Conservation (phyloP, 192 early-diverging fungal species). For the Rhizophlyctis rosea region DNA sequence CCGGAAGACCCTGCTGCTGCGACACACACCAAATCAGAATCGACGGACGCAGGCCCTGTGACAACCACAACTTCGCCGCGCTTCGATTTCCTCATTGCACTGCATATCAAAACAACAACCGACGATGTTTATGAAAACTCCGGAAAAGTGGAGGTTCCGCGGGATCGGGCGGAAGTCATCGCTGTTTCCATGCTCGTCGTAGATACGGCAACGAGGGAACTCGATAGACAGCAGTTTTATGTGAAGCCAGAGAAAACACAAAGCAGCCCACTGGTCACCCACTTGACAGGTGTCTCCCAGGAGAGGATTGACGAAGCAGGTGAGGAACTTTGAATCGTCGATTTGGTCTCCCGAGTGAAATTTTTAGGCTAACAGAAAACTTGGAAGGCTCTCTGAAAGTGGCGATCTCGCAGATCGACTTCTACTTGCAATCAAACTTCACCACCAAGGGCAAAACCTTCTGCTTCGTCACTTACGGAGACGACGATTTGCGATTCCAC, state of each 20-base stretch:
- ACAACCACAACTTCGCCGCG: too few relatives aligned
- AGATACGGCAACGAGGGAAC: not conserved
- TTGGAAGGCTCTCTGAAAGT: slow-evolving; percentile 30
- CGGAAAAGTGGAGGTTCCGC: slow-evolving; percentile 42
- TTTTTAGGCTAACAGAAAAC: too few relatives aligned
- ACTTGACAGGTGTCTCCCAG: slow-evolving; percentile 53
- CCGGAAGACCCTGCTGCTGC: too few relatives aligned
- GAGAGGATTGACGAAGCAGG: slow-evolving; percentile 46
- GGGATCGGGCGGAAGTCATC: slow-evolving; percentile 28
- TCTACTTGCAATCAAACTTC: slow-evolving; percentile 41
- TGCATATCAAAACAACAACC: slow-evolving; percentile 65
- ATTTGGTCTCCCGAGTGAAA: too few relatives aligned
- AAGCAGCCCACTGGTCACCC: slow-evolving; percentile 52
- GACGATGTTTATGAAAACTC: slow-evolving; percentile 60
- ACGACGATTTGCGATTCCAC: slow-evolving; percentile 64
- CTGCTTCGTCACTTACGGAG: slow-evolving; percentile 69
- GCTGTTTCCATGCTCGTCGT: slow-evolving; percentile 27
- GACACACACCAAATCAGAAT: too few relatives aligned
- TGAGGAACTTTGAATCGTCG: too few relatives aligned
- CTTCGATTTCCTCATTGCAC: slow-evolving; percentile 55
- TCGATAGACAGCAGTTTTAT: slow-evolving; percentile 20
- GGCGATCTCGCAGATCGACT: slow-evolving; percentile 49
- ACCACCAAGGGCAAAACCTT: slow-evolving; percentile 40
- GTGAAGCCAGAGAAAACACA: slow-evolving; percentile 23
- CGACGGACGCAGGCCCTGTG: too few relatives aligned